These are phyloP conservation scores for Zygosaccharomyces rouxii DNA, from an alignment of 805 yeast genomes.

Conservation along the genomic window DNA sequence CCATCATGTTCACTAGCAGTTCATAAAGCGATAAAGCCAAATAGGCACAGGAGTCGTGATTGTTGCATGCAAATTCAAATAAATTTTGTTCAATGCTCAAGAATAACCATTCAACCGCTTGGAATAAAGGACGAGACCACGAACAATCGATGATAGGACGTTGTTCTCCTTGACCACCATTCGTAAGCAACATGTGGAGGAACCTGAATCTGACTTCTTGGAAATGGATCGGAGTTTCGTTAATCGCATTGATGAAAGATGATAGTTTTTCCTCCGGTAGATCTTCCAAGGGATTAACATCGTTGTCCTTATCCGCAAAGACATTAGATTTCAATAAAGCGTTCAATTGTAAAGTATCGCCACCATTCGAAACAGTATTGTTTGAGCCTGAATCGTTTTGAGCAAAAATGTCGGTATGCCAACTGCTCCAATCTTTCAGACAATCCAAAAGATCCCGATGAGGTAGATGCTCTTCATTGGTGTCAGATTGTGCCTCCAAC, in stretches of 20 bases:
- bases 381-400: constrained; percentile 17
- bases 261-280: constrained; percentile 16
- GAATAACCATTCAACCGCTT: constrained; percentile 33
- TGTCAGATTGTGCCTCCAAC: background rate
- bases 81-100: constrained; percentile 30
- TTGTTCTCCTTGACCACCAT: constrained; percentile 7
- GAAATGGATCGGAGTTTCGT: constrained; percentile 32
- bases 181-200: constrained; percentile 24
- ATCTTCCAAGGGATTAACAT: constrained; percentile 15
- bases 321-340: constrained; percentile 33
- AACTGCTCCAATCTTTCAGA: constrained; percentile 36
- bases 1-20: constrained; percentile 42
- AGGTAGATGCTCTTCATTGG: background rate
- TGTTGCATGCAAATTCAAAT: constrained; percentile 18
- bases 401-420: constrained; percentile 32
- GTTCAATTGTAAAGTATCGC: constrained; percentile 25
- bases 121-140: constrained; percentile 39
- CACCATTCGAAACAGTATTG: constrained; percentile 8
- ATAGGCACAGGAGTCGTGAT: constrained; percentile 12
- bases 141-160: constrained; percentile 37
- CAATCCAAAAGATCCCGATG: constrained; percentile 33
- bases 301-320: constrained; percentile 20
- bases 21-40: constrained; percentile 42
- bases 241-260: constrained; percentile 28
- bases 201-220: constrained; percentile 38